phyloP scores from a whole-genome alignment of 2,329 filamentous ascomycete genomes.

The Hymenotorrendiella dingleyae region DNA sequence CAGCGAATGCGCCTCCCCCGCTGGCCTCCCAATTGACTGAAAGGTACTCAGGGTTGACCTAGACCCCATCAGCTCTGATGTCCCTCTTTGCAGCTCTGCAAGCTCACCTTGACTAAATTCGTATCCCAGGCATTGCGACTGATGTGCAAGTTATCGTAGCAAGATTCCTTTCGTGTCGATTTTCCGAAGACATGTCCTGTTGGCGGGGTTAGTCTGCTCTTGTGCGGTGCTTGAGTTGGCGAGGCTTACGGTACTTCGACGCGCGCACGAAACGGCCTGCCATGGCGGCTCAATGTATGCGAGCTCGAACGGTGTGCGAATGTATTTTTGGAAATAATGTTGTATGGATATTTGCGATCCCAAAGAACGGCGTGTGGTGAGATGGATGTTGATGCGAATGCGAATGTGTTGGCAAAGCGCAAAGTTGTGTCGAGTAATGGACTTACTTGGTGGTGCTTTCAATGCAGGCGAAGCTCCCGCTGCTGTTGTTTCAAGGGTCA shows the following conservation, averaged over 20 bases:
- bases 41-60: constrained; percentile 94
- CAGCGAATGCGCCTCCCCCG: constrained; percentile 93
- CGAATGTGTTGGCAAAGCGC: no score
- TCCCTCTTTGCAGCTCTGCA: not conserved
- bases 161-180: constrained; percentile 91
- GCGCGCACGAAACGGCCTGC: constrained; percentile 67
- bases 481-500: no score
- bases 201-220: constrained; percentile 20
- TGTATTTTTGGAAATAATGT: not conserved
- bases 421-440: not conserved
- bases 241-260: constrained; percentile 63
- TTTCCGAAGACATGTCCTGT: constrained; percentile 97
- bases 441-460: no score
- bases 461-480: not conserved
- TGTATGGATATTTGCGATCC: constrained; percentile 3
- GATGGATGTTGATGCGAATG: not conserved
- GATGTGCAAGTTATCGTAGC: constrained; percentile 96
- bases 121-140: constrained; percentile 99
- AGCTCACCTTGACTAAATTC: constrained; percentile 89
- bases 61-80: constrained; percentile 23
- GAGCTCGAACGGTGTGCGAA: not conserved
- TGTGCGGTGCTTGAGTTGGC: constrained; percentile 16
- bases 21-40: constrained; percentile 98
- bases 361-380: constrained; percentile 3
- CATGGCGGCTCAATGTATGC: constrained; percentile 39